These are phyloP conservation scores for Monosporascus sp. DNA, from an alignment of 2,329 filamentous ascomycete species.

Conservation along the genomic window DNA sequence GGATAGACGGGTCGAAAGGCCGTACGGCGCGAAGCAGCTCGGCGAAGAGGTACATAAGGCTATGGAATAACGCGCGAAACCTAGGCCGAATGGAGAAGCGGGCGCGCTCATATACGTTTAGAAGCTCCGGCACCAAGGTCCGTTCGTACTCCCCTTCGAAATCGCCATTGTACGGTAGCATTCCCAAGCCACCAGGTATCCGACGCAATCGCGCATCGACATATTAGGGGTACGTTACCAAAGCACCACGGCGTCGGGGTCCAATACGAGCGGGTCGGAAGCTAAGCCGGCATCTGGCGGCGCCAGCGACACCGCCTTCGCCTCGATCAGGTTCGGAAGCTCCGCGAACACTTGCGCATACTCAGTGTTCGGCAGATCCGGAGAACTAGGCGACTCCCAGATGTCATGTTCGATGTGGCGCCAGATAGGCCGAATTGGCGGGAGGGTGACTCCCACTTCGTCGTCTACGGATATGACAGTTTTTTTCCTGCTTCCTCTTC, in stretches of 20 bases:
- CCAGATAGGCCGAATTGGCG: slow-evolving; percentile 56
- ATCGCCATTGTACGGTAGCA: slow-evolving; percentile 39
- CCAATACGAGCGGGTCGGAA: slow-evolving; percentile 34
- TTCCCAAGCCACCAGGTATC: slow-evolving; percentile 61
- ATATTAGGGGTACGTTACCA: slow-evolving; percentile 66
- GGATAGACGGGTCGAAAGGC: slow-evolving; percentile 48
- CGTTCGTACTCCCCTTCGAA: not conserved
- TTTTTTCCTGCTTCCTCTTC: not conserved
- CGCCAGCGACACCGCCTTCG: slow-evolving; percentile 82
- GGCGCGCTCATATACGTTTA: slow-evolving; percentile 73
- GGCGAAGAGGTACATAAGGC: slow-evolving; percentile 80
- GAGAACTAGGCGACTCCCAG: slow-evolving; percentile 80
- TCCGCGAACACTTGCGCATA: slow-evolving; percentile 78
- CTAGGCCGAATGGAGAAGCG: slow-evolving; percentile 72
- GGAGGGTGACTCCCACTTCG: slow-evolving; percentile 40
- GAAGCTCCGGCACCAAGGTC: slow-evolving; percentile 51
- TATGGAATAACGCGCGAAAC: slow-evolving; percentile 64
- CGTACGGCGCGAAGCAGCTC: slow-evolving; percentile 75
- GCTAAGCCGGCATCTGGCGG: slow-evolving; percentile 20
- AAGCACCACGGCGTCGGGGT: slow-evolving; percentile 62
- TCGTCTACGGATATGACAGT: slow-evolving; percentile 24
- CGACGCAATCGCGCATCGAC: slow-evolving; percentile 74
- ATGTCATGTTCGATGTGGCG: slow-evolving; percentile 63
- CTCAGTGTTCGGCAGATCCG: slow-evolving; percentile 73
- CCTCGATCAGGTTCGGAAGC: slow-evolving; percentile 84